Evolutionary conservation across 768 basidiomycete species (phyloP), one percentile per base, ranked within the genome.

Genomic region (Exsudoporus frostii): DNA sequence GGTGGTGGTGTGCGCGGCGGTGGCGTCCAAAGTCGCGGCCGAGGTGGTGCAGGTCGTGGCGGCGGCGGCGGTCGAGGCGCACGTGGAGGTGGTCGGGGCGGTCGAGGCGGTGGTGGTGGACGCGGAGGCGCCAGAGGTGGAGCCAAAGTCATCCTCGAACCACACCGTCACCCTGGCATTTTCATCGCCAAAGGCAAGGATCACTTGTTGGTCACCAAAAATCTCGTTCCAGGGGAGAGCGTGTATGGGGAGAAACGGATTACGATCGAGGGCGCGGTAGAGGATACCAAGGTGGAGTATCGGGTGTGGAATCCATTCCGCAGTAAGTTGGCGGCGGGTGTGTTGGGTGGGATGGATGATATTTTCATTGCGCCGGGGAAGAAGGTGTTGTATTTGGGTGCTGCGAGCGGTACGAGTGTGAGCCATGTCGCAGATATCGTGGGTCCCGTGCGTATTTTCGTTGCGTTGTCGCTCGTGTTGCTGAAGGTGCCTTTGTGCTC

Each of bases 271-370:
- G 76, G 74, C 19, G 84, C 79, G 40, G 81, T 78, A 19, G 89
- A 88, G 40, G 87, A 81, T 39, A 89, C 87, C 54, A 99, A 99
- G 76, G 79, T 84, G 59, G 97, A 99, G 74, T 99, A 98, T 74
- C 81, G 97, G 50, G 97, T 99, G 29, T 99, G 97, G 97, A 99
- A 99, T 76, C 97, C 97, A 43, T 99, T 99, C 85, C 82, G 97
- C 60, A 85, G 82, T 68, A 99, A 98, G 79, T 72, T 99, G 60
- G 97, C 97, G 29, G 97, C 97, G 34, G 97, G 97, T 71, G 90
- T 98, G 45, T 77, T 98, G 54, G 92, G 94, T 57, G 97, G 97
- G 65, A 76, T 99, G 73, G 97, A 98, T 65, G 75, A 92, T 52
- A 92, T 98, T 63, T 94, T 80, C 74, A 93, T 99, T 68, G 80